phyloP scores from a whole-genome alignment of 768 basidiomycete genomes.

The Pleurotus tuoliensis region DNA sequence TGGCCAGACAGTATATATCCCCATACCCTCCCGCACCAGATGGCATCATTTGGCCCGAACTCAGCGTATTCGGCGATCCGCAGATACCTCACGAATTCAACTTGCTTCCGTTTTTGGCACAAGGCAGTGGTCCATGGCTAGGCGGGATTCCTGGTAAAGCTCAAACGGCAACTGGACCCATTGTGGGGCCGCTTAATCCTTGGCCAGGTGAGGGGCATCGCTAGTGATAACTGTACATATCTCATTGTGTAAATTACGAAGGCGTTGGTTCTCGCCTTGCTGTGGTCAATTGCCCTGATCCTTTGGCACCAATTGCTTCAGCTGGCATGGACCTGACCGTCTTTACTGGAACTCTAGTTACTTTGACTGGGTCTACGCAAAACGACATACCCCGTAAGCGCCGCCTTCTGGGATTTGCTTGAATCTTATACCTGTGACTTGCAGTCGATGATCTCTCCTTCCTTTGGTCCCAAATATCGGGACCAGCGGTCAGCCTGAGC shows the following conservation, averaged over 20 bases:
- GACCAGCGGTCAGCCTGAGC: conserved; percentile 1
- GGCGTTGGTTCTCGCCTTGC: neutral
- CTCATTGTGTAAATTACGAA: neutral
- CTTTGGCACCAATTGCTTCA: conserved; percentile 7
- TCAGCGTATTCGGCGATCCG: conserved; percentile 10
- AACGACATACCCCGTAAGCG: conserved; percentile 4
- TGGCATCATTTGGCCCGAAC: conserved; percentile 15
- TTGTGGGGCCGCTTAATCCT: conserved; percentile 16
- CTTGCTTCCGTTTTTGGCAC: conserved; percentile 12
- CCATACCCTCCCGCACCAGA: conserved; percentile 12
- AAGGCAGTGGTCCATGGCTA: conserved; percentile 14
- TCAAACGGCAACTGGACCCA: conserved; percentile 8
- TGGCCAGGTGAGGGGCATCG: conserved; percentile 14
- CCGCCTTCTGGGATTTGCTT: neutral
- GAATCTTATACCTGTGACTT: neutral
- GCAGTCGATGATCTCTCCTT: conserved; percentile 8
- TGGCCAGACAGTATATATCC: conserved; percentile 16
- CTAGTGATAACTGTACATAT: neutral
- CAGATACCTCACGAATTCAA: conserved; percentile 16
- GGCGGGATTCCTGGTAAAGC: conserved; percentile 12
- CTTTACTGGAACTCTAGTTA: conserved; percentile 8
- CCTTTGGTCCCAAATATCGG: conserved; percentile 11
- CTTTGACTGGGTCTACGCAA: conserved; percentile 7
- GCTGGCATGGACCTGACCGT: conserved; percentile 11
- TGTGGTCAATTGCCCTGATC: conserved; percentile 6